A percentile compares a stretch with the other conserved stretches of the same genome.
These are phyloP conservation scores for button mushroom (Agaricus bisporus) DNA, from an alignment of 768 basidiomycete species.

Conservation along the genomic window DNA sequence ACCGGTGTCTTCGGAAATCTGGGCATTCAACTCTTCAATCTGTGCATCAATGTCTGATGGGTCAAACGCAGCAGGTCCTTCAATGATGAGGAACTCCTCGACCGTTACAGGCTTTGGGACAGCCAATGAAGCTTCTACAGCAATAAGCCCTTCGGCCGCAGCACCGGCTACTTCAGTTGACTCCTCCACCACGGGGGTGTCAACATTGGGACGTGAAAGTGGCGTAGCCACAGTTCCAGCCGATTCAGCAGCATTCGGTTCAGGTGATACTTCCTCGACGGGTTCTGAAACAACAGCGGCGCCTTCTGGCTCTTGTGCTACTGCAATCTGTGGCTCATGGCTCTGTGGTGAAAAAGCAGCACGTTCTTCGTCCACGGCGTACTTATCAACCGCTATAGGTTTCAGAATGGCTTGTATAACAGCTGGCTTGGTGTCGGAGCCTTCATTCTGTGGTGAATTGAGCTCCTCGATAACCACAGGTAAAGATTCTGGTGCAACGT, in stretches of 20 bases:
- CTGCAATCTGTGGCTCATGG: no score
- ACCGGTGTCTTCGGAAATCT: background rate
- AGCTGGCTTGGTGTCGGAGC: no score
- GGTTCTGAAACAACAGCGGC: no score
- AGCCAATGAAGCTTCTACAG: background rate
- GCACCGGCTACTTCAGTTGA: no score
- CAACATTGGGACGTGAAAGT: no score
- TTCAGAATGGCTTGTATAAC: no score
- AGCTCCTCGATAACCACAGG: background rate
- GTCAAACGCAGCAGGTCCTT: background rate
- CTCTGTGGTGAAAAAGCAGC: no score
- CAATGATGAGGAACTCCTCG: conserved; percentile 2
- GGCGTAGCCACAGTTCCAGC: no score
- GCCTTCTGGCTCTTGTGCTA: no score
- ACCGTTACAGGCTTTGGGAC: background rate
- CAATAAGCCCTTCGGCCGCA: background rate
- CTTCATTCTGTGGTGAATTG: background rate
- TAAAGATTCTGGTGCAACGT: background rate
- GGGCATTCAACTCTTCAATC: background rate
- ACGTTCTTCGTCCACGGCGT: no score
- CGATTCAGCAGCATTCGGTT: background rate
- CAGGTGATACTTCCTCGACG: background rate
- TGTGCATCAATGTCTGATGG: background rate
- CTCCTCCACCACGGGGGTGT: no score
- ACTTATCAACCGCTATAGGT: no score